Conservation (phyloP, 2,329 filamentous ascomycete species). For the Herpotrichia juniperi region DNA sequence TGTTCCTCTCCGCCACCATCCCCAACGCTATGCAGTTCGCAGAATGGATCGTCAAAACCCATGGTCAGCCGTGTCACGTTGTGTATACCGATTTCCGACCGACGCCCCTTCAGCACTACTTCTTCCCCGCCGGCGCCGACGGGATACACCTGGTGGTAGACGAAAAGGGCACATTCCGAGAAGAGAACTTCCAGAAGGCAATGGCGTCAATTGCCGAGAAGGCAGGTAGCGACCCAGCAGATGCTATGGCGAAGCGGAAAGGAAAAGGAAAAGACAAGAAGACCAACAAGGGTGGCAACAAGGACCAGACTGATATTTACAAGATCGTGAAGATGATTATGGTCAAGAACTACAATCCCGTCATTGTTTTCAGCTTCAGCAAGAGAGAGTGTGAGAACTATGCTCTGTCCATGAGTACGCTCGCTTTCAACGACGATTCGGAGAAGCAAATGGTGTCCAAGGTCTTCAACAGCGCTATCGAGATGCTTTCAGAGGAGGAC, state of each 20-base stretch:
- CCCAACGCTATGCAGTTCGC: constrained; percentile 99
- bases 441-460: constrained; percentile 94
- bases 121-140: constrained; percentile 90
- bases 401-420: constrained; percentile 82
- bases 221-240: constrained; percentile 81
- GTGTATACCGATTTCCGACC: constrained; percentile 99
- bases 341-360: constrained; percentile 94
- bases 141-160: constrained; percentile 95
- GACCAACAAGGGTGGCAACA: constrained; percentile 81
- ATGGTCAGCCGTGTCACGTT: constrained; percentile 96
- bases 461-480: constrained; percentile 92
- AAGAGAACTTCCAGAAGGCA: constrained; percentile 96
- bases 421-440: constrained; percentile 94
- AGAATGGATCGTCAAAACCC: constrained; percentile 98
- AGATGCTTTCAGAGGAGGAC: constrained; percentile 90
- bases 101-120: constrained; percentile 95
- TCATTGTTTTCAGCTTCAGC: constrained; percentile 99
- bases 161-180: constrained; percentile 93
- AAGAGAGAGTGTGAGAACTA: constrained; percentile 94
- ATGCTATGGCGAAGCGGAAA: constrained; percentile 79
- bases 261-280: constrained; percentile 93
- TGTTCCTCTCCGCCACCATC: constrained; percentile 97
- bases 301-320: constrained; percentile 77
- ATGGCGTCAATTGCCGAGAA: constrained; percentile 90
- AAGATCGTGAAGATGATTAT: constrained; percentile 99